Evolutionary conservation across 345 rosid genomes (phyloP).

Genomic region (Camelina neglecta): DNA sequence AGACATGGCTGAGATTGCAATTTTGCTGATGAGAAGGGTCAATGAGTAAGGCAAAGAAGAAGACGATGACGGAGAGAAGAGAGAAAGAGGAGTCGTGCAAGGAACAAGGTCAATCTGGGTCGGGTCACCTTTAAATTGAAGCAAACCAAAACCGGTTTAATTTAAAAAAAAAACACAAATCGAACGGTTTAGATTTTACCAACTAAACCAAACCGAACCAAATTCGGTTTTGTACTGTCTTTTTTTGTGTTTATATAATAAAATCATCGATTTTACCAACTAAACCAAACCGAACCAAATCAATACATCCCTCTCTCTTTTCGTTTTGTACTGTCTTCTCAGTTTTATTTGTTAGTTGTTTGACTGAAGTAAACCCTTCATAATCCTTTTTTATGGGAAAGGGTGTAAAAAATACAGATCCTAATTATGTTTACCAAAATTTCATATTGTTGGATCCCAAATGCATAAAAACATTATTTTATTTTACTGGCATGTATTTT

Average conservation of each 20-base stretch:
- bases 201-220: not conserved
- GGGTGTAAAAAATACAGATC: too few relatives aligned
- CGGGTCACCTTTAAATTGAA: conserved; percentile 22
- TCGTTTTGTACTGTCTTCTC: not conserved
- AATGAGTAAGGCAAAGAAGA: not conserved
- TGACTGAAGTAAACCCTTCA: too few relatives aligned
- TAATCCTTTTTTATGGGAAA: too few relatives aligned
- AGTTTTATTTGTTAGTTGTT: not conserved
- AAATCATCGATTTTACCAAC: not conserved
- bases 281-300: not conserved
- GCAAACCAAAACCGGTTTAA: conserved; percentile 18
- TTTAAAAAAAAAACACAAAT: not conserved
- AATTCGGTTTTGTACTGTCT: not conserved
- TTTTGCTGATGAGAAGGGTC: conserved; percentile 15
- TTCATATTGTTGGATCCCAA: too few relatives aligned
- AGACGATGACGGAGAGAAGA: conserved; percentile 26
- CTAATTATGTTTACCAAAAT: too few relatives aligned
- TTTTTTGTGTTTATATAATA: too few relatives aligned
- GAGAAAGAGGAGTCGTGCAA: conserved; percentile 42
- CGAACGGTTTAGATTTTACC: not conserved
- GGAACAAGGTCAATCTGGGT: conserved; percentile 26
- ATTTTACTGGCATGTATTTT: too few relatives aligned
- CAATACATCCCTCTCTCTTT: too few relatives aligned
- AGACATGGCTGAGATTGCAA: conserved; percentile 29
- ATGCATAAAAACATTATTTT: too few relatives aligned